Base-by-base conservation (phyloP, 2,329 filamentous ascomycete genomes). In the Aspergillus fijiensis region DNA sequence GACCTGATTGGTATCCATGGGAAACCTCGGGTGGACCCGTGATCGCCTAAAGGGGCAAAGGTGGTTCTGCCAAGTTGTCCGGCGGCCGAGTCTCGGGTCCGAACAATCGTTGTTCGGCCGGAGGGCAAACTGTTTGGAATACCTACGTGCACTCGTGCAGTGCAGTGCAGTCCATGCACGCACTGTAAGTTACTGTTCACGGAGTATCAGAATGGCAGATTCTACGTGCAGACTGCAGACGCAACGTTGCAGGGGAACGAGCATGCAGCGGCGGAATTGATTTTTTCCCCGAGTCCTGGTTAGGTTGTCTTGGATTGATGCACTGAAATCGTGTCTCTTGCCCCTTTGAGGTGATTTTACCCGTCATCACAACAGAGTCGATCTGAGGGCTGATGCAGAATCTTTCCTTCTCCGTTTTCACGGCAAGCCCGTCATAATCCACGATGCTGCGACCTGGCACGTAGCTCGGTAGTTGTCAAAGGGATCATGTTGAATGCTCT, bases 61-160 rank as follows among this genome's bases (percentile, higher is more conserved):
- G 45, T 16, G n/a, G 5, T 27, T 47, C 11, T 25, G 53, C 53
- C 53, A 55, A 55, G 52, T 6, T n/a, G 42, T 45, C 25, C 25
- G 42, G 25, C 62, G 62, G 62, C 62, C 60, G 62, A 63, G 57
- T 53, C 60, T 63, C 62, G 62, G 62, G 50, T 31, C 62, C 62
- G 62, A 63, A 31, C 35, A 49, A 9, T 55, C 27, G 27, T 29
- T 29, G 27, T 29, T 29, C 60, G 60, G 60, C 60, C 60, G 56
- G 53, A 49, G 49, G 11, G 16, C 14, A 19, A 45, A 19, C 14
- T 45, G 14, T 45, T 45, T 16, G 39, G 23, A 23, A 35, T 35
- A 35, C 14, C 33, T 35, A 35, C 14, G 27, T 29, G 27, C 27
- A 29, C 27, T 29, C 27, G 27, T 29, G 27, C 27, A 23, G 23